Evolutionary conservation across 1,284 basidiomycete species (phyloP).

Genomic region (Sanghuangporus weigelae): DNA sequence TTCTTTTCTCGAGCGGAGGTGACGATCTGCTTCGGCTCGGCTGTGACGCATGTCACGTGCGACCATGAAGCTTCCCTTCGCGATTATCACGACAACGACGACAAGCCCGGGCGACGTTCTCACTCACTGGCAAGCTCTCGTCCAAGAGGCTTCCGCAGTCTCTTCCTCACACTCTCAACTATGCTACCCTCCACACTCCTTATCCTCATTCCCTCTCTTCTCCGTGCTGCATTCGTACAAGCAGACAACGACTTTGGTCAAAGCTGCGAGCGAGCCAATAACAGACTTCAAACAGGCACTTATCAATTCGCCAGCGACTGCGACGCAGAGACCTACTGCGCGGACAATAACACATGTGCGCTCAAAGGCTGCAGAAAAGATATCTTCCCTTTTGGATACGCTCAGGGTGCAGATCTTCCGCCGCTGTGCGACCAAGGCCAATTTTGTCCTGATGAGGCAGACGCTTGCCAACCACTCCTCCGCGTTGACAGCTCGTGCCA

Average conservation of each 20-base stretch:
- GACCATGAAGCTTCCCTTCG: background rate
- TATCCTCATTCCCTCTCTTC: constrained; percentile 33
- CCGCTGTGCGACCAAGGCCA: constrained; percentile 52
- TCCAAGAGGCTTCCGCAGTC: background rate
- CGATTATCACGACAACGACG: background rate
- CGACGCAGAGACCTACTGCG: constrained; percentile 65
- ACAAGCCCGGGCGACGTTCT: background rate
- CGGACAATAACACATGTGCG: constrained; percentile 49
- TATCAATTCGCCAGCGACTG: constrained; percentile 78
- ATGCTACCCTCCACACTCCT: constrained; percentile 37
- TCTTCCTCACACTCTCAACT: constrained; percentile 1
- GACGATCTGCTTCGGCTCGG: background rate
- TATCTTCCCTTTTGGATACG: constrained; percentile 70
- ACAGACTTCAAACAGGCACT: constrained; percentile 66
- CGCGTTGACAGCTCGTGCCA: constrained; percentile 69
- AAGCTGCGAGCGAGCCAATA: constrained; percentile 49
- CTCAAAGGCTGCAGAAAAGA: constrained; percentile 70
- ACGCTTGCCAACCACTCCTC: constrained; percentile 59
- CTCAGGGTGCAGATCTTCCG: constrained; percentile 43
- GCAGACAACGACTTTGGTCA: constrained; percentile 40
- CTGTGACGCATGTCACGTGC: background rate
- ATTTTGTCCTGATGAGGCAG: constrained; percentile 85
- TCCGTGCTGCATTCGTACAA: constrained; percentile 32
- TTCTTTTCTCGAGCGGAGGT: background rate
- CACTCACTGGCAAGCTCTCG: background rate